Conservation (phyloP, 2,329 filamentous ascomycete genomes). For the Arachnopeziza araneosa region DNA sequence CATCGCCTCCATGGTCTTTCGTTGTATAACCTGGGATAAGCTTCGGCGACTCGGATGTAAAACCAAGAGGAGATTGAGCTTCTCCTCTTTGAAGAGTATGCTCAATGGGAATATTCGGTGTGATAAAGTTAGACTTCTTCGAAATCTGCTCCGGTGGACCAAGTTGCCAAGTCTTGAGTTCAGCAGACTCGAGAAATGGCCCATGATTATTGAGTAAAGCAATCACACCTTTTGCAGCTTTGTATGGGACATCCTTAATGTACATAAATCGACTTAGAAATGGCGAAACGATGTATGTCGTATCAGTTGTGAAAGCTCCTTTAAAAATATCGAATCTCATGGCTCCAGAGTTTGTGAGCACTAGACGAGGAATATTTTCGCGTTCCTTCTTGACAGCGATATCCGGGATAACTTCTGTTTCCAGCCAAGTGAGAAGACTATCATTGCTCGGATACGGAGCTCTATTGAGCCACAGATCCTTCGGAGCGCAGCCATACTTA, state of each 20-base stretch:
- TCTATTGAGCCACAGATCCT: constrained; percentile 75
- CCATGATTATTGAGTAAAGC: constrained; percentile 50
- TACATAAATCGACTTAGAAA: constrained; percentile 76
- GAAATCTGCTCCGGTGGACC: constrained; percentile 29
- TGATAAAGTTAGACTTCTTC: constrained; percentile 13
- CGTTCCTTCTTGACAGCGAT: constrained; percentile 53
- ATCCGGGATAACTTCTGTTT: constrained; percentile 66
- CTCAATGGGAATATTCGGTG: constrained; percentile 6
- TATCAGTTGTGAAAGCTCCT: constrained; percentile 83
- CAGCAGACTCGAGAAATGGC: constrained; percentile 35
- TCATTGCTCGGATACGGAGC: constrained; percentile 65
- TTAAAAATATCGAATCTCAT: constrained; percentile 95
- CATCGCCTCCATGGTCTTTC: constrained; percentile 70
- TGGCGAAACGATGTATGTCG: constrained; percentile 79
- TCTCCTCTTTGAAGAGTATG: constrained; percentile 18
- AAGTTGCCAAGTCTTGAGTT: constrained; percentile 28
- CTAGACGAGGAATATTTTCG: constrained; percentile 58
- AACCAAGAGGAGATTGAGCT: constrained; percentile 30
- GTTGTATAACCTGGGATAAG: constrained; percentile 78
- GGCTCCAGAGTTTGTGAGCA: constrained; percentile 82
- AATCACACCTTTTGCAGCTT: constrained; percentile 65
- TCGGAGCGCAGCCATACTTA: constrained; percentile 76
- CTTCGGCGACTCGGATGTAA: constrained; percentile 30
- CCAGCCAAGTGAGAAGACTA: constrained; percentile 80
- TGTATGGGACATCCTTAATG: constrained; percentile 76